These are phyloP conservation scores for Mortierella sp. DNA, from an alignment of 371 early-diverging fungal species.

Conservation along the genomic window DNA sequence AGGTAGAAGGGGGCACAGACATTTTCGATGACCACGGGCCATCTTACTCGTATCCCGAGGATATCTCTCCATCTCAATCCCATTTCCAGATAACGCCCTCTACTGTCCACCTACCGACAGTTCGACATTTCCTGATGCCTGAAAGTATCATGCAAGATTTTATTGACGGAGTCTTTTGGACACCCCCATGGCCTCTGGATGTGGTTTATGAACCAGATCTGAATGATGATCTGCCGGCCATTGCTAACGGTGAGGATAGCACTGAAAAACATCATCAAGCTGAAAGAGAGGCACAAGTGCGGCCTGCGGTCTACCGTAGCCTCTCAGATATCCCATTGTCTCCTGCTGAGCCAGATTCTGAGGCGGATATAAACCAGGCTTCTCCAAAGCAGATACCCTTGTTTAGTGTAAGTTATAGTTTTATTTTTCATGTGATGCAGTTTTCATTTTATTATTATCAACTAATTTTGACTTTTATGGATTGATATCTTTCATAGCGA, in stretches of 20 bases:
- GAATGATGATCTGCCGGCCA: neutral
- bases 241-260: conserved; percentile 20
- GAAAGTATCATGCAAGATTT: neutral
- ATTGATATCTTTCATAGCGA: neutral
- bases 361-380: neutral
- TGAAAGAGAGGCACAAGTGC: conserved; percentile 9
- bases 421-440: neutral
- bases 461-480: neutral
- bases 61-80: neutral
- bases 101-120: neutral
- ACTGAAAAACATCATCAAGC: conserved; percentile 25
- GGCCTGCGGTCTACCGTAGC: conserved; percentile 1
- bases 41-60: neutral
- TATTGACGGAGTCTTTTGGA: conserved; percentile 6
- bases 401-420: conserved; percentile 7
- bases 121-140: conserved; percentile 22
- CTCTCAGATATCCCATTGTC: conserved; percentile 24
- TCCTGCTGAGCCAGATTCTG: conserved; percentile 33
- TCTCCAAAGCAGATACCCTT: neutral
- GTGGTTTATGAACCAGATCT: neutral
- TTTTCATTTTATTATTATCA: neutral
- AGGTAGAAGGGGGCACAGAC: neutral
- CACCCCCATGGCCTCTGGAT: conserved; percentile 4
- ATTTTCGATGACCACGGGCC: neutral
- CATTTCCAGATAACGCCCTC: neutral